These are phyloP conservation scores for Coprinopsis cinerea DNA, from an alignment of 768 basidiomycete species.

Conservation along the genomic window DNA sequence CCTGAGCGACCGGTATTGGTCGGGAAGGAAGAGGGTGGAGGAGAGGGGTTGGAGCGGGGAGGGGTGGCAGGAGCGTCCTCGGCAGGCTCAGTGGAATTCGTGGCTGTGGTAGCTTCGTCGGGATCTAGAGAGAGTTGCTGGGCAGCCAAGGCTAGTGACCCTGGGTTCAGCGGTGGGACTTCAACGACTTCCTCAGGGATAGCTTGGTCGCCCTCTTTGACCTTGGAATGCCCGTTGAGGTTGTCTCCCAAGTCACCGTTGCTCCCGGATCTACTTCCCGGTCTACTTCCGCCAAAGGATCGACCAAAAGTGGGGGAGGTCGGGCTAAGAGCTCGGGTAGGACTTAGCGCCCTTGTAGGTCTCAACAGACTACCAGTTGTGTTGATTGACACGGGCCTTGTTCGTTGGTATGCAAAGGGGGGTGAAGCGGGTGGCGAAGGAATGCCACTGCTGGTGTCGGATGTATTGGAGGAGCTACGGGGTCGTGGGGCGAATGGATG, in stretches of 20 bases:
- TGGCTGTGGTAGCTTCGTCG: background rate
- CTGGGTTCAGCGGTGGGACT: slow-evolving; percentile 11
- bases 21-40: slow-evolving; percentile 13
- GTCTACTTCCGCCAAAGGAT: too few relatives aligned
- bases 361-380: slow-evolving; percentile 15
- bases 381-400: slow-evolving; percentile 5
- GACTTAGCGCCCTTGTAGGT: slow-evolving; percentile 19
- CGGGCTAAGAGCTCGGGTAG: slow-evolving; percentile 26
- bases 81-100: background rate
- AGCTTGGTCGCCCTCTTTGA: too few relatives aligned
- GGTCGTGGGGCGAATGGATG: slow-evolving; percentile 42
- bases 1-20: slow-evolving; percentile 46
- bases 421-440: slow-evolving; percentile 24
- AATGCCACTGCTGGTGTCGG: too few relatives aligned
- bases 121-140: background rate
- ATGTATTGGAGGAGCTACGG: slow-evolving; percentile 16
- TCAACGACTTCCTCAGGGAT: slow-evolving; percentile 17
- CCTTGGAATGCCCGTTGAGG: too few relatives aligned
- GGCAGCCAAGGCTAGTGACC: background rate
- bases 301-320: slow-evolving; percentile 27
- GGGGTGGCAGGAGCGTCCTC: background rate
- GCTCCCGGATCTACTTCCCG: too few relatives aligned
- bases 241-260: too few relatives aligned
- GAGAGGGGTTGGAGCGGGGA: background rate
- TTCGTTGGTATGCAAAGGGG: slow-evolving; percentile 19